Conservation (phyloP, 495 filamentous ascomycete genomes). For the Aspergillus baeticus region DNA sequence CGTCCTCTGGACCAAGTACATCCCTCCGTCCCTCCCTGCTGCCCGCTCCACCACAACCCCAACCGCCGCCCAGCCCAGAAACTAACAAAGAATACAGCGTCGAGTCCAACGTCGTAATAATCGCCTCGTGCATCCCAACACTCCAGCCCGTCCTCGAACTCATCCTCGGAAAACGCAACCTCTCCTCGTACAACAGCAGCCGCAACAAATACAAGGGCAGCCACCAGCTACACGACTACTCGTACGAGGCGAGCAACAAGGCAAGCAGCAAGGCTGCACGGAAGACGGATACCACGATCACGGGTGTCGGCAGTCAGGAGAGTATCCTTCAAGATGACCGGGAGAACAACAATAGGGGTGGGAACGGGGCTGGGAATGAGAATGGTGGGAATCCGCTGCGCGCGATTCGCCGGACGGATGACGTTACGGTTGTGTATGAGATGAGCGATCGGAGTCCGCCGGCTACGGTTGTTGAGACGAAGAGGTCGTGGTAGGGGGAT, state of each 20-base stretch:
- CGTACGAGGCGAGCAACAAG: slow-evolving; percentile 16
- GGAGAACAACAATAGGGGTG: no score
- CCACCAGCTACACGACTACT: slow-evolving; percentile 11
- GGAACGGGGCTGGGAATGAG: background rate
- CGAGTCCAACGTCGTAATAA: slow-evolving; percentile 41
- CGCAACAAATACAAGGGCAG: slow-evolving; percentile 22
- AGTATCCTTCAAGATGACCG: slow-evolving; percentile 22
- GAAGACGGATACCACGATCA: slow-evolving; percentile 23
- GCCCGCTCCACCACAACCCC: background rate
- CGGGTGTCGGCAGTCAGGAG: slow-evolving; percentile 33
- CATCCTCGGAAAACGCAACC: slow-evolving; percentile 29
- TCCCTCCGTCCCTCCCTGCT: no score
- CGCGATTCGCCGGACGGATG: slow-evolving; percentile 29
- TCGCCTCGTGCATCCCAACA: slow-evolving; percentile 44
- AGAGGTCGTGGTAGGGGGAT: background rate
- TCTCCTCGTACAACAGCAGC: slow-evolving; percentile 28
- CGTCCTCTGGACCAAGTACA: slow-evolving; percentile 39
- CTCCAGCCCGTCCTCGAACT: slow-evolving; percentile 40
- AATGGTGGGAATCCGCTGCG: slow-evolving; percentile 6
- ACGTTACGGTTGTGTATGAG: slow-evolving; percentile 32
- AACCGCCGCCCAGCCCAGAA: no score
- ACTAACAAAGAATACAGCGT: slow-evolving; percentile 24
- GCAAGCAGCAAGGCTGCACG: slow-evolving; percentile 12
- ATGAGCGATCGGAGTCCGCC: background rate
- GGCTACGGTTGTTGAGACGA: background rate